Base-by-base conservation (phyloP, 345 rosid species). In the Pistacia atlantica region DNA sequence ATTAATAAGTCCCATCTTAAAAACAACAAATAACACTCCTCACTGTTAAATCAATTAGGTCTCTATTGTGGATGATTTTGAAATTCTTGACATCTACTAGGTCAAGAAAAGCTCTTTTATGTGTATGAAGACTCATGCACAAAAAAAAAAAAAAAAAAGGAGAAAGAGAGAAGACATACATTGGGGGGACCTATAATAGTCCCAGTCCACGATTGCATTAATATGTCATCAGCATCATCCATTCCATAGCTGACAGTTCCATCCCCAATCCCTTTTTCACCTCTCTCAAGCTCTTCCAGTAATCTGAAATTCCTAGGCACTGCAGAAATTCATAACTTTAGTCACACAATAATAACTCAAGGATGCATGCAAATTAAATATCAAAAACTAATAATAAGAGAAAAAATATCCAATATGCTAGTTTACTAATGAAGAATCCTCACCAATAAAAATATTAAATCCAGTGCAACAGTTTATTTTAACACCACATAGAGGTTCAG, bases 161-260 rank as follows among this genome's bases (percentile, higher is more conserved):
- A 62, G 62, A 73, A 67, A 33, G 22, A 46, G n/a, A 65, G 31
- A 31, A 42, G 28, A 62, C 83, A 58, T 78, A 84, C 95, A 83
- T 85, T 87, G 35, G 90, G 89, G 18, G 92, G 95, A 10, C 95
- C 95, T 49, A 90, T 90, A 73, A 90, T 85, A 58, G 95, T 90
- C 78, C 95, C 92, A 14, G 91, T 90, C 95, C 98, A 94, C 12
- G 98, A 94, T 75, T 93, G 98, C 98, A 92, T 94, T 61, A 79
- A 90, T 81, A 92, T 88, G 85, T 94, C 97, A 76, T 94, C 98
- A 76, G 93, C 97, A 80, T 92, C 98, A n/a, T 94, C 98, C 98
- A 94, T 94, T 78, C 98, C 98, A 81, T 94, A 94, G 90, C 98
- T 94, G 71, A 94, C 98, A 22, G 97, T 94, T 79, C 98, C 97